Evolutionary conservation across 2,329 filamentous ascomycete species (phyloP), one percentile per base, ranked within the genome.

Genomic region (Decorospora gaudefroyi): DNA sequence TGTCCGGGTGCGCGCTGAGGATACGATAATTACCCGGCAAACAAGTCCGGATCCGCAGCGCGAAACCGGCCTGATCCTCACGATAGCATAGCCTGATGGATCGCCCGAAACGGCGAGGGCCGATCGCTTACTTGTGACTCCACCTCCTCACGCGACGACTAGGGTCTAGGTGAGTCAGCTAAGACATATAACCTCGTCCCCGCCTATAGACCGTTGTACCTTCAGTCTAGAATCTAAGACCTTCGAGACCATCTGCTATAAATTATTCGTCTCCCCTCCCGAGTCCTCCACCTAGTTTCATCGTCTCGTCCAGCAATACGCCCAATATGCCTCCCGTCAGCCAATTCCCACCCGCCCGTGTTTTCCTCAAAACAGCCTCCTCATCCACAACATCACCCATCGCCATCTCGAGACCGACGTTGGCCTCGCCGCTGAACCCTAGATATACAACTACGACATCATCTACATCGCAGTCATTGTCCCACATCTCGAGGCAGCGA

Each of bases 301-400:
- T n/a, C n/a, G n/a, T n/a, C n/a, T n/a, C n/a, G n/a, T n/a, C n/a
- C n/a, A n/a, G n/a, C n/a, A n/a, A n/a, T 25, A 26, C 38, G 4
- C 26, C 18, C 30, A 46, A 22, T 33, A 67, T 67, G 63, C 63
- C 63, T 57, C 51, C 63, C 41, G 52, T 67, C 44, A 64, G 61
- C 49, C 61, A 65, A 55, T 64, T 67, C 42, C 63, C 63, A 10
- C 62, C 63, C 8, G 63, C 63, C 4, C 56, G 63, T 13, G 61
- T 65, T 50, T 67, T 64, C 39, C 47, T 67, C 40, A 64, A 67
- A 37, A 51, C 44, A 4, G 35, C 49, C 13, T 13, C 42, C 8
- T 29, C 38, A 4, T 32, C 51, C 15, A 33, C 40, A 5, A 32
- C 53, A 32, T 41, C 40, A 6, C 26, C 49, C 31, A 45, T 45